Percentiles rank a stretch among this genome's conserved stretches.
These are phyloP conservation scores for Blastobotrys americana DNA, from an alignment of 805 yeast genomes.

Conservation along the genomic window DNA sequence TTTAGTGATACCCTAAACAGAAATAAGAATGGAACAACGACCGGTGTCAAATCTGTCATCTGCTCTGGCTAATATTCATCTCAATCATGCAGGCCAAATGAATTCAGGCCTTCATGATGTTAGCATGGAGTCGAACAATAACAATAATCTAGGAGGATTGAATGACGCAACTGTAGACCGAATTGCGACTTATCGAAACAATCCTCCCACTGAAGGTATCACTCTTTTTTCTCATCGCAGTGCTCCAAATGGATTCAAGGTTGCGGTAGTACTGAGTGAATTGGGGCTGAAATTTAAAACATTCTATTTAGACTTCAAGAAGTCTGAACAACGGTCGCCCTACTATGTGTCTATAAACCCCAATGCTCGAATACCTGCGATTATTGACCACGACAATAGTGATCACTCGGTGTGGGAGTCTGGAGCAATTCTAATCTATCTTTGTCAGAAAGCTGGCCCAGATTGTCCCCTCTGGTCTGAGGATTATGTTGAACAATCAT, in stretches of 20 bases:
- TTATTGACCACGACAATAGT: constrained; percentile 78
- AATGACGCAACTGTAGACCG: constrained; percentile 27
- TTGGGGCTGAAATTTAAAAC: constrained; percentile 73
- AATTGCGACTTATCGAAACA: constrained; percentile 62
- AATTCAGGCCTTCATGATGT: constrained; percentile 1
- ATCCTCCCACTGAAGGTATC: constrained; percentile 74
- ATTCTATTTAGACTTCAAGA: constrained; percentile 75
- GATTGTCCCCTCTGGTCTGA: constrained; percentile 74
- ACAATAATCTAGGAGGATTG: not conserved
- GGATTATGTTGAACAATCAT: constrained; percentile 70
- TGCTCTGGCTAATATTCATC: constrained; percentile 26
- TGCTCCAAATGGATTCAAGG: constrained; percentile 95
- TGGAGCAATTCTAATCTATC: constrained; percentile 80
- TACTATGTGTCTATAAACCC: constrained; percentile 92
- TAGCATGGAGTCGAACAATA: not conserved
- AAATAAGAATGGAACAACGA: constrained; percentile 11
- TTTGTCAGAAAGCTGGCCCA: constrained; percentile 57
- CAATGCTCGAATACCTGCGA: constrained; percentile 91
- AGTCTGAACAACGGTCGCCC: constrained; percentile 87
- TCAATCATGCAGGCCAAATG: constrained; percentile 9
- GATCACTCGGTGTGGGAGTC: constrained; percentile 89
- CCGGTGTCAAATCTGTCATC: constrained; percentile 27
- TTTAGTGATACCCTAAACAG: no score
- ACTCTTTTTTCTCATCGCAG: constrained; percentile 73
- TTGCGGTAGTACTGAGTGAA: constrained; percentile 83